phyloP scores from a whole-genome alignment of 768 basidiomycete genomes.

The Lactifluus volemus region DNA sequence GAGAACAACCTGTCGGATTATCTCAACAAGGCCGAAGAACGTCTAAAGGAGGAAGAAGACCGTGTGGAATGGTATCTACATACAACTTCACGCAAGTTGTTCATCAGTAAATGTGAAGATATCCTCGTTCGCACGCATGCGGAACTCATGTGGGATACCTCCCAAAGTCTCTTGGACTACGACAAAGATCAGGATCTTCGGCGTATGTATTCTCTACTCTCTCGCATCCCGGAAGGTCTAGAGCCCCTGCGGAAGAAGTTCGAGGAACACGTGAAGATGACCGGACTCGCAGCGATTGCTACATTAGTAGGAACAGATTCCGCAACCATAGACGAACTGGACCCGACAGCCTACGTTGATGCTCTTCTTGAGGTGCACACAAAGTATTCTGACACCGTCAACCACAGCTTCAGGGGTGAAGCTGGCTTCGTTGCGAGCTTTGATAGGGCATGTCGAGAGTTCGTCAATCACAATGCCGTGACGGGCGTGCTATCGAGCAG shows the following conservation, averaged over 20 bases:
- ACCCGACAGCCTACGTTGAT: constrained; percentile 93
- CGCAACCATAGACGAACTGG: constrained; percentile 55
- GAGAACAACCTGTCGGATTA: too few relatives aligned
- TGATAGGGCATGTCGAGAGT: constrained; percentile 92
- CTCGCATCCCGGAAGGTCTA: constrained; percentile 82
- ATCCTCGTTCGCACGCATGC: constrained; percentile 35
- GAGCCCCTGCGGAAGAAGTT: constrained; percentile 89
- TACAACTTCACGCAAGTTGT: constrained; percentile 74
- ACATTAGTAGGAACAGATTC: constrained; percentile 52
- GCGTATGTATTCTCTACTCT: constrained; percentile 89
- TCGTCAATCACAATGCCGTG: constrained; percentile 88
- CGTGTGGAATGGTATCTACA: constrained; percentile 92
- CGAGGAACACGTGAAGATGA: constrained; percentile 91
- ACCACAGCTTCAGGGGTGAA: constrained; percentile 84
- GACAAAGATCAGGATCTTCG: too few relatives aligned
- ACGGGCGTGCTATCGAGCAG: constrained; percentile 77
- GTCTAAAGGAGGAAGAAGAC: constrained; percentile 90
- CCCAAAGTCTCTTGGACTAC: constrained; percentile 42
- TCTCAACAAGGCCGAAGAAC: background rate
- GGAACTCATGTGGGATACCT: constrained; percentile 84
- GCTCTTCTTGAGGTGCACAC: constrained; percentile 84
- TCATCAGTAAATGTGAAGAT: constrained; percentile 25
- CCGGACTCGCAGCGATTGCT: constrained; percentile 74
- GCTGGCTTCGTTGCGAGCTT: constrained; percentile 89
- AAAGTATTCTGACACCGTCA: constrained; percentile 86